Evolutionary conservation across 2,329 filamentous ascomycete species (phyloP), one percentile per base, ranked within the genome.

Genomic region (Paramyrothecium sp.): DNA sequence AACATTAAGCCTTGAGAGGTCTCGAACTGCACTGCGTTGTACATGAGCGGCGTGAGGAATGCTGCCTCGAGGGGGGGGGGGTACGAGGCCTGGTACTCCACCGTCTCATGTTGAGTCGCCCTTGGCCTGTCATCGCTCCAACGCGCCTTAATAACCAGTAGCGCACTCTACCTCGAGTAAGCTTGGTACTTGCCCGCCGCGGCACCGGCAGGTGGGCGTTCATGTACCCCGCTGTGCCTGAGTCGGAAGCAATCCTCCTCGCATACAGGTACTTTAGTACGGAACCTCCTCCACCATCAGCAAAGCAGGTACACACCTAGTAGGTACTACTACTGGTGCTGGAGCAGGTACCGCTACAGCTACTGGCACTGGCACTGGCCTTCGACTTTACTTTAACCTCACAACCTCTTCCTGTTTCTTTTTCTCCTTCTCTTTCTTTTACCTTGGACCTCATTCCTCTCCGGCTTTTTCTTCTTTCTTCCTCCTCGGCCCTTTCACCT

Each of bases 361-460:
- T 19, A 44, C 38, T 17, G 38, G 7, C 13, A 16, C 26, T 30
- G 26, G 26, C 26, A 30, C 26, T 30, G 26, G 26, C 26, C 10
- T 5, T 30, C 26, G 26, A 30, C 26, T 30, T 30, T 30, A 30
- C 26, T 44, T 16, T 19, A 44, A 17, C 38, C 38, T 19, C 38
- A 3, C n/a, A 17, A 11, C 1, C 7, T 60, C 1, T 55, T 56
- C 20, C 23, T 44, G 2, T 41, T 54, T 46, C 51, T 57, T 47
- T 46, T 58, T 54, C 50, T 51, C 54, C 56, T 55, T 12, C 38
- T 53, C 33, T 41, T 46, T 44, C 30, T 23, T 44, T 53, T 41
- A 7, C 11, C 44, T 21, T 33, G 20, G 11, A 41, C 34, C 4
- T 47, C 23, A 12, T 41, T 51, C 30, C 44, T 55, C 49, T 53